These are phyloP conservation scores for Sutorius australiensis DNA, from an alignment of 768 basidiomycete species.

Conservation along the genomic window DNA sequence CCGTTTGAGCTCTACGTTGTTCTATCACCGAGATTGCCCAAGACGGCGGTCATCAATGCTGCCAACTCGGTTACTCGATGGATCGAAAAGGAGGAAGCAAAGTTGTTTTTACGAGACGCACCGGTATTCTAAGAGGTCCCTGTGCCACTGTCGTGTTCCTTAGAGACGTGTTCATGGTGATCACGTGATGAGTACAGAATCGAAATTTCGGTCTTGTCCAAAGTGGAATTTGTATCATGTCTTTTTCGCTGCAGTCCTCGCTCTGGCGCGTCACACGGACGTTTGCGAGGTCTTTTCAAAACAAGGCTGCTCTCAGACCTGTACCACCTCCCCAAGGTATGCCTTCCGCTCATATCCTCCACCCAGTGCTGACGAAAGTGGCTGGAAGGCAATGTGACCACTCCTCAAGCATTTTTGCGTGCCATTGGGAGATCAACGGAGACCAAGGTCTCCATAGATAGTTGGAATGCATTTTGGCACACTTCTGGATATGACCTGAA, in stretches of 20 bases:
- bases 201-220: neutral
- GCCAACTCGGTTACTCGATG: slow-evolving; percentile 88
- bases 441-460: slow-evolving; percentile 57
- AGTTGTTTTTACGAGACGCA: slow-evolving; percentile 81
- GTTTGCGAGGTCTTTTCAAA: slow-evolving; percentile 30
- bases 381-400: slow-evolving; percentile 44
- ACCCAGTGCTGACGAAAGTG: slow-evolving; percentile 6
- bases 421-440: slow-evolving; percentile 69
- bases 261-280: slow-evolving; percentile 17
- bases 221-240: slow-evolving; percentile 15
- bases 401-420: slow-evolving; percentile 63
- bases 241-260: slow-evolving; percentile 16
- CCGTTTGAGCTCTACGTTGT: slow-evolving; percentile 89
- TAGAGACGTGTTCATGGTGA: neutral
- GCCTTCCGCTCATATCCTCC: neutral
- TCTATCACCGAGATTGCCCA: slow-evolving; percentile 78
- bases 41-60: slow-evolving; percentile 81
- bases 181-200: neutral
- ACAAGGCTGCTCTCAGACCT: slow-evolving; percentile 23
- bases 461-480: slow-evolving; percentile 76
- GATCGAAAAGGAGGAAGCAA: slow-evolving; percentile 85
- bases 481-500: slow-evolving; percentile 54
- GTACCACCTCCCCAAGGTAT: slow-evolving; percentile 26
- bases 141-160: neutral
- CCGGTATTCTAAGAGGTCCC: slow-evolving; percentile 65